These are phyloP conservation scores for Rhynchosporium agropyri DNA, from an alignment of 2,329 filamentous ascomycete genomes.

Conservation along the genomic window DNA sequence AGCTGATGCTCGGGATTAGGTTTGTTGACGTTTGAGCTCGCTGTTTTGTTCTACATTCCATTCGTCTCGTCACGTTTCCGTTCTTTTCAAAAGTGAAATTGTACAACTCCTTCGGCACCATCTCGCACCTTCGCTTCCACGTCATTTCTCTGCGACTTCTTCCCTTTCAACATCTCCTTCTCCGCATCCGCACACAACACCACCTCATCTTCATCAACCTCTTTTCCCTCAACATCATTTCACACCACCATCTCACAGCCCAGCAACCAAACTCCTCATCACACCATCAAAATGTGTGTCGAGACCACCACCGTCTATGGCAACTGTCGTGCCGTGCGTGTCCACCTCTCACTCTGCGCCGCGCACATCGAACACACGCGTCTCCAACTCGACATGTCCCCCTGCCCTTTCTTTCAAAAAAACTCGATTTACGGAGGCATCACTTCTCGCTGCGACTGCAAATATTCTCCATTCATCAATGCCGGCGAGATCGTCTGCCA, in stretches of 20 bases:
- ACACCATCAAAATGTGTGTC: conserved; percentile 14
- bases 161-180: neutral
- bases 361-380: conserved; percentile 23
- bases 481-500: neutral
- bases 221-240: neutral
- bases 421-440: neutral
- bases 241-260: neutral
- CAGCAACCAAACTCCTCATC: neutral
- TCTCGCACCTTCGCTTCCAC: neutral
- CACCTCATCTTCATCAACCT: neutral
- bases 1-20: neutral
- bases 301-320: conserved; percentile 15
- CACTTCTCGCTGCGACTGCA: conserved; percentile 15
- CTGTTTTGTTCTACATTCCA: neutral
- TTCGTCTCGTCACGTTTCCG: neutral
- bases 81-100: neutral
- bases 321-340: conserved; percentile 2
- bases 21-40: neutral
- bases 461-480: neutral
- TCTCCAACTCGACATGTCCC: conserved; percentile 18
- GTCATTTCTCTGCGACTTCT: neutral
- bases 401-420: conserved; percentile 12
- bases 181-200: neutral
- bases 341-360: conserved; percentile 13
- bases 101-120: neutral